A percentile compares a stretch with the other conserved stretches of the same genome.
phyloP scores from a whole-genome alignment of 768 basidiomycete genomes.

The Termitomyces eurrhizus region DNA sequence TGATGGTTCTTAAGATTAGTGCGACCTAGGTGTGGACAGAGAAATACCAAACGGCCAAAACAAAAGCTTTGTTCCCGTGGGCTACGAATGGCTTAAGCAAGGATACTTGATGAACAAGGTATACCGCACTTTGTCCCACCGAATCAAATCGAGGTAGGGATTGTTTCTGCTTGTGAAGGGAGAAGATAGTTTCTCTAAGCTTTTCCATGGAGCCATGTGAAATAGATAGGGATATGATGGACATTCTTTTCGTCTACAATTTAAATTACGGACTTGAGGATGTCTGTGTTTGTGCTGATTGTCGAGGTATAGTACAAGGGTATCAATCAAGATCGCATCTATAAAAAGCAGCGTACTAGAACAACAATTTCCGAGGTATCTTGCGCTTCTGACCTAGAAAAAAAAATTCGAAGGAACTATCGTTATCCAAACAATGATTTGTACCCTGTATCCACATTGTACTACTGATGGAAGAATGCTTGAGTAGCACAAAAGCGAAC shows the following conservation, averaged over 20 bases:
- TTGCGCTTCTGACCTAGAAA: no score
- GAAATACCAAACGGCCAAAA: conserved; percentile 46
- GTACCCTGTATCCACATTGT: no score
- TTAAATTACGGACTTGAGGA: not conserved
- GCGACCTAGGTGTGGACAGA: no score
- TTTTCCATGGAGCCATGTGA: not conserved
- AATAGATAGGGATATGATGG: not conserved
- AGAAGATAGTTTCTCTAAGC: not conserved
- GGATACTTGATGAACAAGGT: not conserved
- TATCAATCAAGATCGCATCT: no score
- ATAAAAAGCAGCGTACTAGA: no score
- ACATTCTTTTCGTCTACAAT: not conserved
- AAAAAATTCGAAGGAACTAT: no score
- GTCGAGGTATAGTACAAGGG: no score
- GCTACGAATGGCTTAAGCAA: conserved; percentile 24
- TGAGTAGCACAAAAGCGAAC: no score
- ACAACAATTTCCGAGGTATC: no score
- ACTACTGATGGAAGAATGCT: no score
- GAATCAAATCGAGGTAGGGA: conserved; percentile 30
- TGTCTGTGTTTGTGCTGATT: not conserved
- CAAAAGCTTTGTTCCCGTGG: conserved; percentile 44
- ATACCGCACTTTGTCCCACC: conserved; percentile 36
- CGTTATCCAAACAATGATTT: no score
- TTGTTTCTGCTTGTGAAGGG: not conserved
- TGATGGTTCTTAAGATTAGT: not conserved